Percentiles rank a stretch among this genome's conserved stretches.
These are phyloP conservation scores for Vaccinium corymbosum DNA, from an alignment of 148 eudicot species.

Conservation along the genomic window DNA sequence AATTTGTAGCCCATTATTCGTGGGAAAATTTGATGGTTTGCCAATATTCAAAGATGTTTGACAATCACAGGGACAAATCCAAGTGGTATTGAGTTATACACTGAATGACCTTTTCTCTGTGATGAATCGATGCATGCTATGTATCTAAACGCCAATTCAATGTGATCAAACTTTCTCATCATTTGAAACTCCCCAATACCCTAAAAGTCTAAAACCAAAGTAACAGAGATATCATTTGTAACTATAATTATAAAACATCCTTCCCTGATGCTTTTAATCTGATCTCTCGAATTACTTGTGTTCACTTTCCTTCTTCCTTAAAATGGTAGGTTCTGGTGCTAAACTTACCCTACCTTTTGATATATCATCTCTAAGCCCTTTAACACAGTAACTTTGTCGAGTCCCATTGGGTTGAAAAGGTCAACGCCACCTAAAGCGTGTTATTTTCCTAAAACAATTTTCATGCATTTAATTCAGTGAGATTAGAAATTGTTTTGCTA, in stretches of 20 bases:
- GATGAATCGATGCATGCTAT: not conserved
- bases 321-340: not conserved
- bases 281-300: not conserved
- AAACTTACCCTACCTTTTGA: not conserved
- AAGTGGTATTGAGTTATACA: conserved; percentile 6
- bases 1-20: not conserved
- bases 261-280: not conserved
- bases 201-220: not conserved
- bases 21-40: not conserved
- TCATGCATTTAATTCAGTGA: not conserved
- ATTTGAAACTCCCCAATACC: not conserved
- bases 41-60: not conserved
- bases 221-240: not conserved
- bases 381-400: not conserved
- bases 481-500: not conserved
- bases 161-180: not conserved
- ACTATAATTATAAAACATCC: not conserved
- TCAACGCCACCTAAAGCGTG: not conserved
- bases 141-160: not conserved
- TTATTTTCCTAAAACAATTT: not conserved
- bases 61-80: not conserved
- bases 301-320: not conserved
- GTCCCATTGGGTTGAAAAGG: not conserved
- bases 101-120: not conserved
- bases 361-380: not conserved